phyloP scores from a whole-genome alignment of 1,284 basidiomycete species.

The Thelephora terrestris region DNA sequence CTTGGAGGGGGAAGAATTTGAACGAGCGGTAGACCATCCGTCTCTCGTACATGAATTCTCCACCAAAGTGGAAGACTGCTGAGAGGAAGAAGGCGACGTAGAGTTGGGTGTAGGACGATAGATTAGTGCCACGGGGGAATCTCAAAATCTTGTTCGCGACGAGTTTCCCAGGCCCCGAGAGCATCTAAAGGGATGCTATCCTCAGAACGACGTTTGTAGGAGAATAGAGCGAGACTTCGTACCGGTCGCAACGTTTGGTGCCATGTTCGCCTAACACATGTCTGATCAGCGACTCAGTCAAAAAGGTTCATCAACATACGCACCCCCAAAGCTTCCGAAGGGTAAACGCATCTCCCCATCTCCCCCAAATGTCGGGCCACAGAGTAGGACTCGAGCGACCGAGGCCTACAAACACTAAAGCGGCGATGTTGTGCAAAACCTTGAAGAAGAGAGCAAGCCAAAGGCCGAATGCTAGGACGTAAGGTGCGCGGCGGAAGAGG shows the following conservation, averaged over 20 bases:
- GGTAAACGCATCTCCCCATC: constrained; percentile 25
- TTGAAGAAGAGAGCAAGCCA: constrained; percentile 5
- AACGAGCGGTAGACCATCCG: constrained; percentile 12
- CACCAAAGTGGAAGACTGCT: constrained; percentile 18
- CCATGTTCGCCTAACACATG: constrained; percentile 19
- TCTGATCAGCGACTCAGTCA: neutral
- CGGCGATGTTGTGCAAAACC: constrained; percentile 15
- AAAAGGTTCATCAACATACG: constrained; percentile 3
- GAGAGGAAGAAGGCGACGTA: constrained; percentile 24
- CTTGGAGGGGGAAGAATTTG: constrained; percentile 21
- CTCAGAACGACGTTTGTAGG: neutral
- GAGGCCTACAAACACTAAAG: constrained; percentile 15
- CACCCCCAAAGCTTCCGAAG: constrained; percentile 28
- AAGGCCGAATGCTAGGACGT: neutral
- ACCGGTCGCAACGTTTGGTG: constrained; percentile 21
- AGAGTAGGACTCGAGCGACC: constrained; percentile 17
- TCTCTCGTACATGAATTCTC: constrained; percentile 13
- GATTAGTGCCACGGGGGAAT: constrained; percentile 13
- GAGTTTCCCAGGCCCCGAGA: constrained; percentile 14
- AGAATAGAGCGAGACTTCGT: constrained; percentile 2
- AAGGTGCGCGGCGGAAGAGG: neutral
- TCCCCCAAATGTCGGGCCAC: constrained; percentile 26
- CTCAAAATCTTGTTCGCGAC: constrained; percentile 8
- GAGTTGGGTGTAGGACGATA: constrained; percentile 23
- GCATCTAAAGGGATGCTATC: constrained; percentile 9